Conservation (phyloP, 1,284 basidiomycete species). For the Ustilago loliicola region DNA sequence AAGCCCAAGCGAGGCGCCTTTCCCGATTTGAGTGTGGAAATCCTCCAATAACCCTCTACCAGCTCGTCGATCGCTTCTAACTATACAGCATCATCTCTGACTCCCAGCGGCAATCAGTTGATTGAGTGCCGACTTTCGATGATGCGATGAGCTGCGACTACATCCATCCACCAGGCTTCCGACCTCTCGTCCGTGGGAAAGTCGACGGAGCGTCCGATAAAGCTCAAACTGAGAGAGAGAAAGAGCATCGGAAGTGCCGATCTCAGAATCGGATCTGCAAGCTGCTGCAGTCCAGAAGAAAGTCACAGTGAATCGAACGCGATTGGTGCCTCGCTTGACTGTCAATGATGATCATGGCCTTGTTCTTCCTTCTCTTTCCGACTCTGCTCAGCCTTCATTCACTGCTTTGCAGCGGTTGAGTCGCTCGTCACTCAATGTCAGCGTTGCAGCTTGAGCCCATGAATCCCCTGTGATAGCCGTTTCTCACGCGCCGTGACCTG, state of each 20-base stretch:
- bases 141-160: too few relatives aligned
- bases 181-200: too few relatives aligned
- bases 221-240: neutral
- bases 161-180: too few relatives aligned
- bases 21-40: neutral
- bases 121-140: too few relatives aligned
- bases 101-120: too few relatives aligned
- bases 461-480: too few relatives aligned
- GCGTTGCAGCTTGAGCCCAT: too few relatives aligned
- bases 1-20: slow-evolving; percentile 1
- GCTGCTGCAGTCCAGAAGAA: neutral
- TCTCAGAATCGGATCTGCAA: slow-evolving; percentile 3
- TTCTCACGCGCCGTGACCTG: neutral
- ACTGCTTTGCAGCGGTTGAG: neutral
- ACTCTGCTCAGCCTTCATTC: neutral
- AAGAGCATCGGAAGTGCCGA: neutral
- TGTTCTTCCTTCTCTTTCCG: neutral
- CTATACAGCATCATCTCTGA: too few relatives aligned
- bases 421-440: neutral
- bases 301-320: neutral
- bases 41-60: neutral
- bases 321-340: neutral
- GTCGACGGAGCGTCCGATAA: too few relatives aligned
- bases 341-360: neutral
- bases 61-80: too few relatives aligned